Evolutionary conservation across 495 filamentous ascomycete species (phyloP).

Genomic region (Aspergillus nanangensis): DNA sequence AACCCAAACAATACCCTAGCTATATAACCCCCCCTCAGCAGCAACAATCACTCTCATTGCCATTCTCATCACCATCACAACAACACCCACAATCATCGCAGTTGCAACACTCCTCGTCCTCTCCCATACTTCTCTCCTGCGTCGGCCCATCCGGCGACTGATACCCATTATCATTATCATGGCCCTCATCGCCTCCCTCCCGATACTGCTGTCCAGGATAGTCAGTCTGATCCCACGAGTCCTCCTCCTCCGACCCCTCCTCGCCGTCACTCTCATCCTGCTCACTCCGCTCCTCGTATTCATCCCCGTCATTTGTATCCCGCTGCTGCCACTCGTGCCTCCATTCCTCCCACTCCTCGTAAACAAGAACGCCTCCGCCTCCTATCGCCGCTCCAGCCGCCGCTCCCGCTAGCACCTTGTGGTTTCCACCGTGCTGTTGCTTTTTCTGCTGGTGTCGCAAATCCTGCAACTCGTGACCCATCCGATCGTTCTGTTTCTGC

Average conservation of each 20-base stretch:
- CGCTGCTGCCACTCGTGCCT: neutral
- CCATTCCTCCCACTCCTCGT: neutral
- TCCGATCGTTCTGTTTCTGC: no score
- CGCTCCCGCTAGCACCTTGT: neutral
- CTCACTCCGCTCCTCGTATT: neutral
- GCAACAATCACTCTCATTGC: neutral
- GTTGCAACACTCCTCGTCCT: neutral
- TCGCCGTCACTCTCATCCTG: neutral
- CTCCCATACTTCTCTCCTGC: neutral
- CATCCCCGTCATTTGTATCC: neutral
- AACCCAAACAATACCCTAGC: no score
- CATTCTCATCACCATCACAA: neutral
- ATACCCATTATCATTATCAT: neutral
- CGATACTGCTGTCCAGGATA: no score
- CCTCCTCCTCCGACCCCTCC: no score
- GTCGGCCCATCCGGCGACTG: neutral
- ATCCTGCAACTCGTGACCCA: conserved; percentile 1
- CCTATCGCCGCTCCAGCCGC: neutral
- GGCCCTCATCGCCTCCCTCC: no score
- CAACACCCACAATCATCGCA: neutral
- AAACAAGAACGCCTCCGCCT: neutral
- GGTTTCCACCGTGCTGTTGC: neutral
- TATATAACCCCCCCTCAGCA: neutral
- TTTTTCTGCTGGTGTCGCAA: neutral
- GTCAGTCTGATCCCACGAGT: no score